Evolutionary conservation across 208 protist genomes (phyloP), one percentile per base, ranked within the genome.

Genomic region (Angomonas desouzai): DNA sequence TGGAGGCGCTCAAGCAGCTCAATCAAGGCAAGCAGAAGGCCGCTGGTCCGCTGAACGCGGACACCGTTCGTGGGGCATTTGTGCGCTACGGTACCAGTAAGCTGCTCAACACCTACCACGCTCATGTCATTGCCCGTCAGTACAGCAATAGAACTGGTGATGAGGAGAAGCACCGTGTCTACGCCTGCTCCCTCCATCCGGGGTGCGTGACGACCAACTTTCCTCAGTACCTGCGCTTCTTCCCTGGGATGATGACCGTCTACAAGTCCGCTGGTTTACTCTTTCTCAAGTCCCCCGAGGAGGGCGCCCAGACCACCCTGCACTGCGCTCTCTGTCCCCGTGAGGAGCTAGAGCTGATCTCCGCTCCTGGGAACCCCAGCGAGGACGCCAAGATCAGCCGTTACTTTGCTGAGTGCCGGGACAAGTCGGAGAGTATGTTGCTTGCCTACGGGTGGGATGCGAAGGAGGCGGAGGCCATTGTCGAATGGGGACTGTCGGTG

Each of bases 231-330:
- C 47, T 91, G 11, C 40, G 59, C 47, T 73, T 34, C 51, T 34
- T 85, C 53, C 51, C 51, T 4, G 51, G 27, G 25, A 9, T 59
- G 3, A 75, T 74, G 11, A 56, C 18, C 29, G 1, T 82, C 2
- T 75, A 62, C 58, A 33, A 72, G 56, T 49, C 69, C 32, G 68
- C 55, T 1, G 67, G 62, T 18, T 56, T 90, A 23, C 75, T 89
- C 22, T 85, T 85, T 51, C 61, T 87, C 10, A 93, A 93, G 68
- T 77, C 61, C 10, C 61, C 55, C 29, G 76, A 88, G 32, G 89
- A 94, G 63, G 89, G 89, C 4, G 85, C 89, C 28, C 85, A 95
- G 67, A 95, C 89, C 22, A 84, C 89, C 40, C 59, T 95, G 68
- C 85, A 95, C 68, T 95, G 89, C 55, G 77, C 78, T 48, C 87